Evolutionary conservation across 768 basidiomycete genomes (phyloP), one percentile per base, ranked within the genome.

Genomic region (Neoboletus magnificus): DNA sequence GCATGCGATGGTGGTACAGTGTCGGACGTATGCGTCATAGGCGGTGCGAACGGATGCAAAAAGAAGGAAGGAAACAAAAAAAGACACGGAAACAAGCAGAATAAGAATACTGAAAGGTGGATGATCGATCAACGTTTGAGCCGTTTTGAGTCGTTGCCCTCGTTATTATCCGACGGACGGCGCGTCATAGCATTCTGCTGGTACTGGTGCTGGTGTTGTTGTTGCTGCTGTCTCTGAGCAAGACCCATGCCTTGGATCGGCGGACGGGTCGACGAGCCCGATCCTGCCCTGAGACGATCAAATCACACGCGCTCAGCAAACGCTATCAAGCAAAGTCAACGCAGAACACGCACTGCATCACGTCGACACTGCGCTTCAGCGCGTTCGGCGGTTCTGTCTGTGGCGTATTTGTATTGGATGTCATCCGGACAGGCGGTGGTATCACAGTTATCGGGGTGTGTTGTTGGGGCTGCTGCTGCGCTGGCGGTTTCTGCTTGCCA

Each of bases 221-320:
- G 62, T 37, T 65, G 71, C 30, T 59, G 62, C 36, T 65, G 71
- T 29, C 72, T 71, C 48, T 76, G 68, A 40, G 64, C 65, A 22
- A 78, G 66, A 15, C 79, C 80, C 73, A 77, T 77, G 42, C 73
- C 63, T 65, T 72, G 69, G 40, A 66, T 59, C 29, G 62, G 62
- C 40, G 63, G 57, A 22, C 66, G 63, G 9, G 59, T 49, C 46
- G 61, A 63, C 8, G 62, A 55, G 22, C 58, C 55, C 23, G 64
- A 62, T 32, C 68, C 29, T 10, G 35, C 59, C 50, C 61, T 69
- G 32, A 20, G 39, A 40, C 43, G 16, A 35, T 32, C 27, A 1
- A 9, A 41, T 36, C 9, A 30, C 40, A n/a, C n/a, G 18, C 16
- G 22, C 22, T 50, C 5, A 53, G 22, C 35, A 50, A 22, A 42